Evolutionary conservation across 1,284 basidiomycete genomes (phyloP), one percentile per base, ranked within the genome.

Genomic region (Tilletiopsis washingtonensis): DNA sequence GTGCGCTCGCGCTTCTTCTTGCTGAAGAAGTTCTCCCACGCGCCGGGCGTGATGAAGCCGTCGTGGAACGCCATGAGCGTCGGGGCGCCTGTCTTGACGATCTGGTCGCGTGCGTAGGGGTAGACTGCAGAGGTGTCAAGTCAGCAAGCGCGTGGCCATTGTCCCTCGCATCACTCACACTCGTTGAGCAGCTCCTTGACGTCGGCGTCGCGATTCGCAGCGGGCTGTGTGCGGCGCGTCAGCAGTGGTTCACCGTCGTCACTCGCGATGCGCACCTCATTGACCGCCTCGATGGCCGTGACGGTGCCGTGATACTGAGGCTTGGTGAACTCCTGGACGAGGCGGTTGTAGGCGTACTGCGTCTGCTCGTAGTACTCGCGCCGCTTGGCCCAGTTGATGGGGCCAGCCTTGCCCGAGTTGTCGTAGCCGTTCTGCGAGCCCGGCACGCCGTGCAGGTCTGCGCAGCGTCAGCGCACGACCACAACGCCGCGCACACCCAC

Each of bases 321-420:
- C 44, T 58, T 40, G 21, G 53, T 56, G 46, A 69, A 71, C 26
- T 61, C 60, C 4, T 39, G 27, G n/a, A 57, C 63, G 40, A 77
- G 68, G 27, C 54, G 78, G 67, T 82, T 80, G 63, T 91, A 81
- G 54, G 89, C 78, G 9, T 77, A 74, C 64, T 85, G 77, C 2
- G 86, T 85, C 29, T 88, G 81, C 37, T 79, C 76, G 37, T 90
- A 78, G 62, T 89, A 84, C 14, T 77, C 79, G 49, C 78, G 75
- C 49, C 81, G 79, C 3, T 79, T 78, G 11, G 86, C 82, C 89
- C 88, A 94, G 27, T 75, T 61, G 9, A 86, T 85, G 14, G 76
- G 60, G 45, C 83, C 78, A 48, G 76, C 80, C 38, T 84, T 83
- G 4, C 89, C 89, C 12, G 84, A 87, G 75, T 71, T 63, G 47